Base-by-base conservation (phyloP, 2,329 filamentous ascomycete species). In the Cercospora zeina region DNA sequence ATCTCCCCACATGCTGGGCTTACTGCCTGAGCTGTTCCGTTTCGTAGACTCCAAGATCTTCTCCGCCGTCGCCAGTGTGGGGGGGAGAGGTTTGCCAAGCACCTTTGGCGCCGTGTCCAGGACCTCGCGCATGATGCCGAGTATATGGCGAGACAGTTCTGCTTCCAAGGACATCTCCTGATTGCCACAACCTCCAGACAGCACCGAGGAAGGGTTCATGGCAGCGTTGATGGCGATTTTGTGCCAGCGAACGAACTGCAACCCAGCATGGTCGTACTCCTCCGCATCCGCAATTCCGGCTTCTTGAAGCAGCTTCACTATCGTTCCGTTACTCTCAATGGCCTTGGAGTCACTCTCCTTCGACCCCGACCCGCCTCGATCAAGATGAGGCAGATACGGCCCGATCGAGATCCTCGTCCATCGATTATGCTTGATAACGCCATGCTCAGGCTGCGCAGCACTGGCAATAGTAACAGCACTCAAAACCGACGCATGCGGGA, bases 181-280 rank as follows among this genome's bases (percentile, higher is more conserved):
- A 71, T 90, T 90, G 58, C 85, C 82, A 1, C 81, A 78, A 1
- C 87, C 86, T 11, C 86, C 85, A 0, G 83, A 84, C 0, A 91
- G 80, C 7, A 90, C 87, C 1, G 87, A 85, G 0, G 85, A 87
- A 0, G 88, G 87, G 76, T 91, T 91, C 82, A 90, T 89, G 56
- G 86, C 85, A 0, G 87, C 86, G 74, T 91, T 91, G 78, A 91
- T 90, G 69, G 86, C 87, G 65, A 90, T 84, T 75, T 91, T 91
- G 75, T 90, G 88, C 88, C 88, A 91, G 24, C 88, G 81, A 16
- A 90, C 83, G 45, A 85, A 82, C 75, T 91, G 89, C 50, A 91
- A 78, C 63, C 85, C 87, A 33, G 85, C 77, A 73, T 89, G 86
- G 51, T 84, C 81, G 68, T 88, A 85, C 7, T 82, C 78, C 64